Base-by-base conservation (phyloP, 805 yeast species). In the Barnettozyma populi region DNA sequence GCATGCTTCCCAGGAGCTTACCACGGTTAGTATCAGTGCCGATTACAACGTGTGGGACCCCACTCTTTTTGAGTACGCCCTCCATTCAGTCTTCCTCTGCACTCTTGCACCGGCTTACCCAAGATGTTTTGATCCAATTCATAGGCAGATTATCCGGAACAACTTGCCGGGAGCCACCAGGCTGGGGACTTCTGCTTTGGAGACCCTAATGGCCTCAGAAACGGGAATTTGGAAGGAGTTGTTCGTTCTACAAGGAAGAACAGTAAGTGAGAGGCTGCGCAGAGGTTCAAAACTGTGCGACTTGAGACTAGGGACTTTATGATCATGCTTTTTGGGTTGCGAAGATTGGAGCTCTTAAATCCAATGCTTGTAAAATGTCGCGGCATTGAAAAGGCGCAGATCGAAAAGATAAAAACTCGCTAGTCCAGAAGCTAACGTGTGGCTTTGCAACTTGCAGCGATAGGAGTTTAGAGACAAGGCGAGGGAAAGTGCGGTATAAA, bases 21-120 rank as follows among this genome's bases (percentile, higher is more conserved):
- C 24, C n/a, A 13, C 23, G 36, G n/a, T 34, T 35, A 7, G 29
- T 19, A 10, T 39, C 25, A 24, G 11, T 10, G 24, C 34, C 21
- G 21, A 27, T 27, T 32, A 41, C 27, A 21, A 31, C 16, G 29
- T 10, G 2, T 29, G 37, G 10, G 43, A 29, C 27, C 20, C 20
- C 14, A 14, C 19, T 14, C 24, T 46, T 4, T 16, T 46, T 14
- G 41, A 41, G 18, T 41, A 46, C 18, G 19, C 41, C 5, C 14
- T 37, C 11, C 10, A 21, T 9, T 37, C 41, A 5, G 20, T 32
- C 11, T 29, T 43, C n/a, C 43, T 43, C n/a, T 16, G 31, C 13
- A 24, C 39, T 4, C 19, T 45, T 7, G 29, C 48, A 9, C 36
- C 31, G 9, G 24, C 24, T 5, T 41, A 41, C 36, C 48, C 48